Conservation (phyloP, 2,329 filamentous ascomycete genomes). For the Colletotrichum sp. region DNA sequence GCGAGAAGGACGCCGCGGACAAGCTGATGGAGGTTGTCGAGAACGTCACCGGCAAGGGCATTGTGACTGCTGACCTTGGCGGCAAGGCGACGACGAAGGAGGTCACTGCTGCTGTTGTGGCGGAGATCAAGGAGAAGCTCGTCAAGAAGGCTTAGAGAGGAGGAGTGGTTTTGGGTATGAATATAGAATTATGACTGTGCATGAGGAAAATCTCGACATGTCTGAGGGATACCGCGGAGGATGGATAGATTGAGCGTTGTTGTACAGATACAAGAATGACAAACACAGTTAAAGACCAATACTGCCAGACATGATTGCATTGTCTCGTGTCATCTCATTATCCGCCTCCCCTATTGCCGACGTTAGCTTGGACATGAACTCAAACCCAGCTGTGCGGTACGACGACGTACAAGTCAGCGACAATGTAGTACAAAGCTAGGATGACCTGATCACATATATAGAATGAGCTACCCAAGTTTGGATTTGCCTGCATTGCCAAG, state of each 20-base stretch:
- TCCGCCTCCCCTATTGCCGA: too few relatives aligned
- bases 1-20: conserved; percentile 49
- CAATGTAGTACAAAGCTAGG: too few relatives aligned
- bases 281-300: background rate
- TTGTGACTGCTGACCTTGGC: conserved; percentile 56
- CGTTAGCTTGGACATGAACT: too few relatives aligned
- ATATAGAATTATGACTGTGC: background rate
- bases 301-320: accelerated
- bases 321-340: too few relatives aligned
- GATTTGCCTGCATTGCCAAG: too few relatives aligned
- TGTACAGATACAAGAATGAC: background rate
- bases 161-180: background rate
- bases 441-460: too few relatives aligned
- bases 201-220: background rate
- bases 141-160: background rate
- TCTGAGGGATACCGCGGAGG: background rate
- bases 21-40: conserved; percentile 54
- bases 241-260: background rate
- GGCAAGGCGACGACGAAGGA: conserved; percentile 33
- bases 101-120: conserved; percentile 12
- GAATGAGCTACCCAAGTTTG: too few relatives aligned
- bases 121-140: conserved; percentile 13
- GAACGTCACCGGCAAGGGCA: conserved; percentile 49
- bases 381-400: too few relatives aligned
- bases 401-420: too few relatives aligned